phyloP scores from a whole-genome alignment of 257 asterid species.

The Lycium barbarum region DNA sequence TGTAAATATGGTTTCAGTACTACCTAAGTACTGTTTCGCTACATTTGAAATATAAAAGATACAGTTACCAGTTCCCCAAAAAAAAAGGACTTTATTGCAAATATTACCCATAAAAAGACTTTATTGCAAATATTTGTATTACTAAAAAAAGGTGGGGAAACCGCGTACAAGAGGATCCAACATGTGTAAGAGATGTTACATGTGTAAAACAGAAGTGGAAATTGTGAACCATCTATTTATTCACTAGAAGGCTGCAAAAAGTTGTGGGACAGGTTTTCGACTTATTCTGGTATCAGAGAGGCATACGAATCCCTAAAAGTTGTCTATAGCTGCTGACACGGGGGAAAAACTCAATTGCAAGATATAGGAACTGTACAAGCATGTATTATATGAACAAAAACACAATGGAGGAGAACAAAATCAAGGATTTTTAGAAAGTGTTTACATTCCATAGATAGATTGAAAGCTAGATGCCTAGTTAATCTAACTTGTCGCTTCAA shows the following conservation, averaged over 20 bases:
- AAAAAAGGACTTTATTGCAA: no score
- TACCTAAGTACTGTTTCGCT: no score
- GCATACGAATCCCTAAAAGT: neutral
- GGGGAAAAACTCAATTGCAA: neutral
- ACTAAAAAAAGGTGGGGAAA: neutral
- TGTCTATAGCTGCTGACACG: neutral
- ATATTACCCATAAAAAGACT: neutral
- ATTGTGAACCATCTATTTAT: neutral
- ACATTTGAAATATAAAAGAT: no score
- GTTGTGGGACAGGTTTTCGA: neutral
- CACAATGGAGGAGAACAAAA: neutral
- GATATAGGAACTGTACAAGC: neutral
- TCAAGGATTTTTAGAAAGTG: neutral
- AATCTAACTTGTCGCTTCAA: neutral
- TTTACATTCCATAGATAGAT: neutral
- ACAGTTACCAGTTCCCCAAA: no score
- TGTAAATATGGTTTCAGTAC: no score
- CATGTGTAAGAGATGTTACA: neutral
- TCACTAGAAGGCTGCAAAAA: neutral
- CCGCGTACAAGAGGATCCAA: neutral
- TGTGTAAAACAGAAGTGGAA: neutral
- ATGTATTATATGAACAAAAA: neutral
- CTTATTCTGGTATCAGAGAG: neutral
- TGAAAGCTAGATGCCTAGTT: neutral
- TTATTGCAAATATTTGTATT: neutral